Evolutionary conservation across 2,329 filamentous ascomycete genomes (phyloP).

Genomic region (Colletotrichum sp.): DNA sequence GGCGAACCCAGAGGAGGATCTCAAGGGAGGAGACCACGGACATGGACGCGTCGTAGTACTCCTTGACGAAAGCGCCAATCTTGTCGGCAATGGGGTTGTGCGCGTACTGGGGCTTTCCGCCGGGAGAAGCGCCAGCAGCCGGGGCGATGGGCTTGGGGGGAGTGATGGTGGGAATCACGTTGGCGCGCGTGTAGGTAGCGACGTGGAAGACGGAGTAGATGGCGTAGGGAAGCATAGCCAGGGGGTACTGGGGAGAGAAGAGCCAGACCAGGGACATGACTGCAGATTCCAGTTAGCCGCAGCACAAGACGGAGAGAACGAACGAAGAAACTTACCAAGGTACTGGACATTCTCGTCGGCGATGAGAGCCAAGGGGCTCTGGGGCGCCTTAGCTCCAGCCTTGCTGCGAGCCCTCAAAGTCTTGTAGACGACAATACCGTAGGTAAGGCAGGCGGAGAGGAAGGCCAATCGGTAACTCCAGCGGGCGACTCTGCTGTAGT

Average conservation of each 20-base stretch:
- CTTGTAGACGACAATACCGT: slow-evolving; percentile 99
- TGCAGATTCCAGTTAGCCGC: slow-evolving; percentile 38
- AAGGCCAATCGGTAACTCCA: slow-evolving; percentile 93
- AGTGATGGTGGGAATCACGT: slow-evolving; percentile 86
- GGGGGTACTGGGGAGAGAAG: slow-evolving; percentile 83
- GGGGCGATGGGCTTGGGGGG: slow-evolving; percentile 64
- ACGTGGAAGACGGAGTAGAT: slow-evolving; percentile 99
- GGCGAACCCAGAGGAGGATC: slow-evolving; percentile 83
- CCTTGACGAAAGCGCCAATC: slow-evolving; percentile 94
- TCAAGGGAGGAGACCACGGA: slow-evolving; percentile 88
- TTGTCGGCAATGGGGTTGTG: slow-evolving; percentile 73
- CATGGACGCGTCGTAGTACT: slow-evolving; percentile 98
- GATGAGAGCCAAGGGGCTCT: slow-evolving; percentile 68
- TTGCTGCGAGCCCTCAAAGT: slow-evolving; percentile 86
- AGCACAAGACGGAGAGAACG: background rate
- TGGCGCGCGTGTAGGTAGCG: slow-evolving; percentile 92
- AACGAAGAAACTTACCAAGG: slow-evolving; percentile 69
- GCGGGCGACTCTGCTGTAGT: slow-evolving; percentile 75
- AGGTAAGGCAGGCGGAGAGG: slow-evolving; percentile 86
- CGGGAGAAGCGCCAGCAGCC: slow-evolving; percentile 59
- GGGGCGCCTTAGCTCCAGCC: slow-evolving; percentile 67
- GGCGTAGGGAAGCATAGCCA: slow-evolving; percentile 91
- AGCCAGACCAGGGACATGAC: slow-evolving; percentile 97
- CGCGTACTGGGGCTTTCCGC: slow-evolving; percentile 59
- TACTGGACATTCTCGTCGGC: slow-evolving; percentile 98